A percentile compares a stretch with the other conserved stretches of the same genome.
Conservation (phyloP, 2,329 filamentous ascomycete species). For the Knoxdaviesia capensis region DNA sequence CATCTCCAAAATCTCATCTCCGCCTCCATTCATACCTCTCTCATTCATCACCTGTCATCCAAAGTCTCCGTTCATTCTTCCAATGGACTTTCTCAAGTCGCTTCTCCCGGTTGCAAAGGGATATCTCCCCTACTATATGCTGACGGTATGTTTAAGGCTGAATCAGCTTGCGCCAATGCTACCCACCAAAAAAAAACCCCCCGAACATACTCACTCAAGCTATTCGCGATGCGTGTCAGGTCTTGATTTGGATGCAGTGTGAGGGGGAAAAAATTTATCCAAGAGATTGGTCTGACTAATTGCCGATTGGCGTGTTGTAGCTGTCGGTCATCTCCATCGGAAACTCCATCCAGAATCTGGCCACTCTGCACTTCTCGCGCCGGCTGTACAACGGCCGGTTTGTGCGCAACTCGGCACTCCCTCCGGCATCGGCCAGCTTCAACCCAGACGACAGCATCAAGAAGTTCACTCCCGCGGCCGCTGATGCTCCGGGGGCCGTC, state of each 20-base stretch:
- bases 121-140: conserved; percentile 37
- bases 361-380: conserved; percentile 62
- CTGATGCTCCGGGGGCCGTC: conserved; percentile 20
- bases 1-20: conserved; percentile 1
- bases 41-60: background rate
- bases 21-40: background rate
- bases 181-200: conserved; percentile 1
- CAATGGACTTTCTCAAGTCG: conserved; percentile 24
- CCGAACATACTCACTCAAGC: too few relatives aligned
- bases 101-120: conserved; percentile 30
- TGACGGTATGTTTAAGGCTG: conserved; percentile 21
- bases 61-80: background rate
- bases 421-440: conserved; percentile 17
- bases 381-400: conserved; percentile 62
- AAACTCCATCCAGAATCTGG: conserved; percentile 73
- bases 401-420: conserved; percentile 26
- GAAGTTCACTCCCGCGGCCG: conserved; percentile 27
- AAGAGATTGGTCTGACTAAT: conserved; percentile 2
- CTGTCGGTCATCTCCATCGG: conserved; percentile 63
- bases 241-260: too few relatives aligned
- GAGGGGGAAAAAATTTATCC: too few relatives aligned
- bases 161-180: background rate
- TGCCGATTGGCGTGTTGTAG: conserved; percentile 20
- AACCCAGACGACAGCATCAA: conserved; percentile 31
- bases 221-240: too few relatives aligned